Percentiles rank a stretch among this genome's conserved stretches.
phyloP scores from a whole-genome alignment of 1,139 yeast species.

The Groenewaldozyma sp. region DNA sequence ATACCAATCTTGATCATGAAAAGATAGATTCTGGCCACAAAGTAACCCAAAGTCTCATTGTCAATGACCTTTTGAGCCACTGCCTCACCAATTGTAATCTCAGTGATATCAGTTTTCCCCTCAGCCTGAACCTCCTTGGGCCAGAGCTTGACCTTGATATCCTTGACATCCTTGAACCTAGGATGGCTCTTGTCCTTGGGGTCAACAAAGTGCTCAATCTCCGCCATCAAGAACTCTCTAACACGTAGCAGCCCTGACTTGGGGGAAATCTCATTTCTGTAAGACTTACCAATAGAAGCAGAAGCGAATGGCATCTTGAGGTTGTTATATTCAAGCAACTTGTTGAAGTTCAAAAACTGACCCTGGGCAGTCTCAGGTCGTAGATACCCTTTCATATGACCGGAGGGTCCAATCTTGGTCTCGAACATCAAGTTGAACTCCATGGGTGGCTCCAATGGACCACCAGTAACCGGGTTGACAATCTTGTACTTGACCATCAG shows the following conservation, averaged over 20 bases:
- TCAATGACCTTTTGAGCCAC: constrained; percentile 83
- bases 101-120: constrained; percentile 64
- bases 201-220: constrained; percentile 96
- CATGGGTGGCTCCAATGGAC: constrained; percentile 75
- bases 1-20: constrained; percentile 88
- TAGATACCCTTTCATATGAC: constrained; percentile 86
- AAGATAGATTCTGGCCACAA: constrained; percentile 81
- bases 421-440: constrained; percentile 99
- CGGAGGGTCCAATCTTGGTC: constrained; percentile 98
- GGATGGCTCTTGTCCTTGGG: constrained; percentile 79
- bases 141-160: constrained; percentile 64
- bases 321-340: constrained; percentile 90
- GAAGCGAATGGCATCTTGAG: constrained; percentile 98
- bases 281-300: constrained; percentile 96
- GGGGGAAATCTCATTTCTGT: constrained; percentile 98
- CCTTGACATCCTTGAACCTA: constrained; percentile 66
- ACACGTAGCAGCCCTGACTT: constrained; percentile 96
- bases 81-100: constrained; percentile 78
- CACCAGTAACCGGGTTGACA: constrained; percentile 86
- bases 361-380: constrained; percentile 99
- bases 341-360: constrained; percentile 90
- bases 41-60: constrained; percentile 94
- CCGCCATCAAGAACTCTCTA: constrained; percentile 98
- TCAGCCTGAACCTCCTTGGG: constrained; percentile 81
- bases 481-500: constrained; percentile 73